phyloP scores from a whole-genome alignment of 495 filamentous ascomycete genomes.

The Aspergillus kassunensis region DNA sequence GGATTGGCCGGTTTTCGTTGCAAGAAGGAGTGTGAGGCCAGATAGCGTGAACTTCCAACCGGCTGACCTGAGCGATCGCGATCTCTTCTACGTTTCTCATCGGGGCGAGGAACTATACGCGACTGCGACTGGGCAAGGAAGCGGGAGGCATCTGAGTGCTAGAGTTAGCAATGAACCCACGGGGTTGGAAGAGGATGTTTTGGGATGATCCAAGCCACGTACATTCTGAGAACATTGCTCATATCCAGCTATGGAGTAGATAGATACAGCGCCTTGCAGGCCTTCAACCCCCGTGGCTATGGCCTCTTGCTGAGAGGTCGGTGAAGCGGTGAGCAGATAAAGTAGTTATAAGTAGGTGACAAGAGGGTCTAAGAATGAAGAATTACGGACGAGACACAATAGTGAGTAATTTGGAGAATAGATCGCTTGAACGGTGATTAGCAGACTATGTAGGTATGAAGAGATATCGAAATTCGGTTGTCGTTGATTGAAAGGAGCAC shows the following conservation, averaged over 20 bases:
- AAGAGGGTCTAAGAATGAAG: neutral
- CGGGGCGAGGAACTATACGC: slow-evolving; percentile 64
- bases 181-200: neutral
- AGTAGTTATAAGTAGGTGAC: neutral
- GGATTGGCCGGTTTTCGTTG: slow-evolving; percentile 60
- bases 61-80: slow-evolving; percentile 42
- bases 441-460: neutral
- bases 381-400: neutral
- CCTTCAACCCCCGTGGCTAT: neutral
- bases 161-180: slow-evolving; percentile 14
- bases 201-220: slow-evolving; percentile 35
- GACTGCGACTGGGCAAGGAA: slow-evolving; percentile 98
- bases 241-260: slow-evolving; percentile 28
- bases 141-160: slow-evolving; percentile 77
- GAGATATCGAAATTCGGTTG: slow-evolving; percentile 8
- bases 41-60: slow-evolving; percentile 43
- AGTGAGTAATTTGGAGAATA: neutral
- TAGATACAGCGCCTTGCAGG: neutral
- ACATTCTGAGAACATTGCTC: slow-evolving; percentile 95
- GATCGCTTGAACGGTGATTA: neutral
- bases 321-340: slow-evolving; percentile 14
- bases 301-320: neutral
- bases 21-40: slow-evolving; percentile 46
- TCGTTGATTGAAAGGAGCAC: slow-evolving; percentile 16
- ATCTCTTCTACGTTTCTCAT: slow-evolving; percentile 50